phyloP scores from a whole-genome alignment of 2,329 filamentous ascomycete species.

The Aplosporella prunicola region DNA sequence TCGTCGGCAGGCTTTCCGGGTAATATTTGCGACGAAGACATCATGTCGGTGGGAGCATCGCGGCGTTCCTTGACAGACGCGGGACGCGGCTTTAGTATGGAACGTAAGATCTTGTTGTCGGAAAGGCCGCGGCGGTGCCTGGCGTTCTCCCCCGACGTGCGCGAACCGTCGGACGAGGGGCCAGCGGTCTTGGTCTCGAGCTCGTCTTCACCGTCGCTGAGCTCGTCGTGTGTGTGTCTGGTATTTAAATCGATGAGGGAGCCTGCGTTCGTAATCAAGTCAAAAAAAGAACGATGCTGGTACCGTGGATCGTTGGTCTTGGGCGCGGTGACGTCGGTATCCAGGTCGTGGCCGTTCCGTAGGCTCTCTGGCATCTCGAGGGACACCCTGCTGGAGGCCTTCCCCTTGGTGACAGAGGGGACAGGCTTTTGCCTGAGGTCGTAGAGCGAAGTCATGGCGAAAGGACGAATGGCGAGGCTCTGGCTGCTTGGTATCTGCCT shows the following conservation, averaged over 20 bases:
- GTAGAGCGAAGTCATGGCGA: too few species aligned
- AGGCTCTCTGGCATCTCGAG: slow-evolving; percentile 49
- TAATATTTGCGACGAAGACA: slow-evolving; percentile 33
- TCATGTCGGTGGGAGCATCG: slow-evolving; percentile 39
- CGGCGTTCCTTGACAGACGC: slow-evolving; percentile 20
- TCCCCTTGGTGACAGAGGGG: too few species aligned
- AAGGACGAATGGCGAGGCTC: too few species aligned
- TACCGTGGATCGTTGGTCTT: slow-evolving; percentile 45
- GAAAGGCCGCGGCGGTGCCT: slow-evolving; percentile 35
- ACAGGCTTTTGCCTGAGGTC: too few species aligned
- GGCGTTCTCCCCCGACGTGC: background rate
- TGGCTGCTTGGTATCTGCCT: too few species aligned
- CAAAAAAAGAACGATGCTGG: slow-evolving; percentile 92
- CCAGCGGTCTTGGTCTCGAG: slow-evolving; percentile 14
- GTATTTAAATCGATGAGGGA: slow-evolving; percentile 74
- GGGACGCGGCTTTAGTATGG: slow-evolving; percentile 49
- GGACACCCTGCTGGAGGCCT: slow-evolving; percentile 27
- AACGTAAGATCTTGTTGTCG: slow-evolving; percentile 55
- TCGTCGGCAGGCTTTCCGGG: slow-evolving; percentile 21
- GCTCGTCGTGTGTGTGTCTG: slow-evolving; percentile 60
- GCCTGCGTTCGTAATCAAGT: slow-evolving; percentile 80
- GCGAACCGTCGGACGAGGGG: background rate
- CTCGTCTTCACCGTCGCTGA: slow-evolving; percentile 63
- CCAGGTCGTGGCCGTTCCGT: slow-evolving; percentile 48
- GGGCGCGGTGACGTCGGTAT: slow-evolving; percentile 52